A percentile compares a stretch with the other conserved stretches of the same genome.
phyloP scores from a whole-genome alignment of 2,329 filamentous ascomycete genomes.

The Chaetothyriales sp. region DNA sequence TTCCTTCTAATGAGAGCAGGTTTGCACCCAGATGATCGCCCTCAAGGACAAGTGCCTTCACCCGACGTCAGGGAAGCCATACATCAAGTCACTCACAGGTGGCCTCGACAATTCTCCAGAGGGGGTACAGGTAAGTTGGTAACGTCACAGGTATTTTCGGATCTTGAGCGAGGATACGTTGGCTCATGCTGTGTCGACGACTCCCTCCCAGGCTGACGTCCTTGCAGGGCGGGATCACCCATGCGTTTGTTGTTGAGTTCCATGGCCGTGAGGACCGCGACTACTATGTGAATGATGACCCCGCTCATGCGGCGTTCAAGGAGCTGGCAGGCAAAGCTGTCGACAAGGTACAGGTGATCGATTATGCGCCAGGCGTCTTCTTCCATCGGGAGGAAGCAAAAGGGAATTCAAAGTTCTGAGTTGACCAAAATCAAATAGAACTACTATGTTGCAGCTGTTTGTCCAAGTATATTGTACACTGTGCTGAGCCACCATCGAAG shows the following conservation, averaged over 20 bases:
- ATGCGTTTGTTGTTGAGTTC: conserved; percentile 57
- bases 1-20: conserved; percentile 26
- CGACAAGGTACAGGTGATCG: conserved; percentile 42
- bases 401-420: too few relatives aligned
- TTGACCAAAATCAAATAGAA: too few relatives aligned
- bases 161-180: too few relatives aligned
- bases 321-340: conserved; percentile 27
- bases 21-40: conserved; percentile 41
- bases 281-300: conserved; percentile 54
- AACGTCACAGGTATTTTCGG: too few relatives aligned
- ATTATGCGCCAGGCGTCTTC: conserved; percentile 42
- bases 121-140: conserved; percentile 38
- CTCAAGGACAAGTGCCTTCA: conserved; percentile 46
- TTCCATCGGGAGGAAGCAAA: conserved; percentile 14
- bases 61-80: conserved; percentile 42
- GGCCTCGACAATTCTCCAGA: conserved; percentile 49
- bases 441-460: too few relatives aligned
- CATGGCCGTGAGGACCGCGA: conserved; percentile 46
- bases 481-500: too few relatives aligned
- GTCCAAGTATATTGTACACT: too few relatives aligned
- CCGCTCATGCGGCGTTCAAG: conserved; percentile 47
- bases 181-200: too few relatives aligned
- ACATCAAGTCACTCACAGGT: conserved; percentile 44
- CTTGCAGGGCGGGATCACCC: conserved; percentile 46
- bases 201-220: conserved; percentile 5